A percentile compares a stretch with the other conserved stretches of the same genome.
Evolutionary conservation across 139 green algal genomes (phyloP).

Genomic region (Pedinophyceae sp.): DNA sequence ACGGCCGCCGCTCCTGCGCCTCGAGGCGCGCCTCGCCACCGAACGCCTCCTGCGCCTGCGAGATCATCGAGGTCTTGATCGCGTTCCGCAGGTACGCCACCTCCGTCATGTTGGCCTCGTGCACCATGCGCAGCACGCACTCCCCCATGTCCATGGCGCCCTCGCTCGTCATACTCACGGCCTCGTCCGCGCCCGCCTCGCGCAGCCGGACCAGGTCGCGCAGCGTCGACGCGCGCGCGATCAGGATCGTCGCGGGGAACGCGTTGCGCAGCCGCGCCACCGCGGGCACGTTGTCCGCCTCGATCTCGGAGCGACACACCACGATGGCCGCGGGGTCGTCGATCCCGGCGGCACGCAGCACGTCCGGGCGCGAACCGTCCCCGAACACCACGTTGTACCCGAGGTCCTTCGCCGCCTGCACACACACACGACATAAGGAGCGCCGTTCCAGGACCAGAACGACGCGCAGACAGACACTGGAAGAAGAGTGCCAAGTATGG

Average conservation of each 20-base stretch:
- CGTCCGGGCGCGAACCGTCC: constrained; percentile 44
- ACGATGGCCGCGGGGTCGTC: constrained; percentile 39
- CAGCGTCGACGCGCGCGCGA: background rate
- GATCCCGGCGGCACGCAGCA: constrained; percentile 65
- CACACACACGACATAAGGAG: background rate
- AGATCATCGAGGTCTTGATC: too few species aligned
- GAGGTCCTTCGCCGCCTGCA: constrained; percentile 4
- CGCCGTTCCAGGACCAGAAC: background rate
- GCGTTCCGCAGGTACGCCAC: too few species aligned
- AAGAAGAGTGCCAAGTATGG: background rate
- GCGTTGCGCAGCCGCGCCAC: constrained; percentile 34
- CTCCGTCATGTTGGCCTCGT: too few species aligned
- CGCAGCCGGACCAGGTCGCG: background rate
- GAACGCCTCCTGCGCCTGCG: too few species aligned
- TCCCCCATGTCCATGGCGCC: constrained; percentile 44
- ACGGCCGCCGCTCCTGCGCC: too few species aligned
- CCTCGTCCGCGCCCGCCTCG: constrained; percentile 41
- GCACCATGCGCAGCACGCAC: constrained; percentile 28
- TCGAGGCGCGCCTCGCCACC: too few species aligned
- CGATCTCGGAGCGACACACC: constrained; percentile 43
- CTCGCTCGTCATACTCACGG: constrained; percentile 38
- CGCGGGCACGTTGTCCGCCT: constrained; percentile 23
- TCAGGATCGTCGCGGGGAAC: constrained; percentile 53
- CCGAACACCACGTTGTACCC: constrained; percentile 36
- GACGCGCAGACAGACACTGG: background rate